A percentile compares a stretch with the other conserved stretches of the same genome.
Conservation (phyloP, 2,329 filamentous ascomycete genomes). For the Nemania diffusa region DNA sequence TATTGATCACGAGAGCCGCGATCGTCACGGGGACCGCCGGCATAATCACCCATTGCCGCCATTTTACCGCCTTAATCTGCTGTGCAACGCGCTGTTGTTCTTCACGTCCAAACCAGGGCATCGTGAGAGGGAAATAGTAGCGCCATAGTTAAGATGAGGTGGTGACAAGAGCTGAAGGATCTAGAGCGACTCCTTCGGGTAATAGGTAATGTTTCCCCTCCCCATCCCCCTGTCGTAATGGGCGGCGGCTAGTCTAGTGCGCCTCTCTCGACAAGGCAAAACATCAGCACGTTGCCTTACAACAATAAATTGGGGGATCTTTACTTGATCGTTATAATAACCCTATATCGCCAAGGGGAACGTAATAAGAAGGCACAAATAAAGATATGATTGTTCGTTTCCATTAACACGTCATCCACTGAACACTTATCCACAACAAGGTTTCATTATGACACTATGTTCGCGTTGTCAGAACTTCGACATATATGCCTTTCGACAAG, state of each 20-base stretch:
- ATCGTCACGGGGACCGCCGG: not conserved
- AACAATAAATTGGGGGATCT: not conserved
- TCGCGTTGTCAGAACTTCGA: conserved; percentile 28
- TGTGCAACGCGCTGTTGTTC: not conserved
- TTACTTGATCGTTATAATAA: not conserved
- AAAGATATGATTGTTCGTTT: not conserved
- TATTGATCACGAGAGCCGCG: conserved; percentile 5
- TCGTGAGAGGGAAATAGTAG: not conserved
- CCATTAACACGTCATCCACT: not conserved
- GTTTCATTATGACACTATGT: conserved; percentile 17
- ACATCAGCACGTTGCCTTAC: not conserved
- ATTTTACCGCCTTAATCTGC: conserved; percentile 17
- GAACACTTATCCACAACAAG: not conserved
- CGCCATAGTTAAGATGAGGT: not conserved
- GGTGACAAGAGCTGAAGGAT: not conserved
- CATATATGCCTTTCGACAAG: conserved; percentile 26
- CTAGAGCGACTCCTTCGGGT: not conserved
- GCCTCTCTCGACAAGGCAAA: conserved; percentile 3
- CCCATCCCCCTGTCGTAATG: not conserved
- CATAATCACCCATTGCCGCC: conserved; percentile 8
- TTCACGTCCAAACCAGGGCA: conserved; percentile 4
- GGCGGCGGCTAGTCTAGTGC: conserved; percentile 5
- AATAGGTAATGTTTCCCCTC: not conserved
- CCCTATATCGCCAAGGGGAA: not conserved
- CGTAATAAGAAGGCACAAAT: not conserved